Evolutionary conservation across 176 grass and related monocot genomes (phyloP), one percentile per base, ranked within the genome.

Genomic region (Urochloa ruziziensis): DNA sequence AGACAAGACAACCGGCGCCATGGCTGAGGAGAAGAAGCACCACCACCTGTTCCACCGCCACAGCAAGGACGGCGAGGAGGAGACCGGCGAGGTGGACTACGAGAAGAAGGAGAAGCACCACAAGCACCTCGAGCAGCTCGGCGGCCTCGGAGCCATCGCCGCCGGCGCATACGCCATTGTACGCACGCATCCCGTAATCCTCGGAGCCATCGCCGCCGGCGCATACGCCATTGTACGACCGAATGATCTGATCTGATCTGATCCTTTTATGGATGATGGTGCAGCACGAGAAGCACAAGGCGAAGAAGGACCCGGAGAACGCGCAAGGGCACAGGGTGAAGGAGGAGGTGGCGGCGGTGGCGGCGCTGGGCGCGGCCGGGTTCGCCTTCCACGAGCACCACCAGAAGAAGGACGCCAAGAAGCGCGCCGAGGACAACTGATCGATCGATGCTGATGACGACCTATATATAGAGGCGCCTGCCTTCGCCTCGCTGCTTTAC

Each of bases 281-380:
- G 78, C 52, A 56, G 52, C 52, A 94, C n/a, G 92, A 91, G 89
- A 94, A 91, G 92, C 93, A 95, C 75, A 67, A 90, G 82, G 81
- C 87, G 6, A 95, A 95, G 85, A 95, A 92, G 82, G 93, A 92
- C 12, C 74, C 90, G 0, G 90, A 95, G 85, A 83, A 86, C 16
- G 78, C 73, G 16, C 93, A 86, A 46, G 25, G 44, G 25, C 93
- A 92, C 73, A 90, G 69, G 88, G 65, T 84, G 44, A 83, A 67
- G 42, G 90, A 92, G 85, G 90, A 90, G 67, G 74, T 92, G 18
- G 90, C 93, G 10, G 84, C 92, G 35, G 86, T 85, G n/a, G 84
- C 83, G 2, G 90, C 82, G 1, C 62, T 95, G 9, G 93, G 90
- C 34, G 48, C 85, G 37, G 61, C 72, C 30, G 39, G 39, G 7